Evolutionary conservation across 2,329 filamentous ascomycete genomes (phyloP), one percentile per base, ranked within the genome.

Genomic region (Mycocentrospora acerina): DNA sequence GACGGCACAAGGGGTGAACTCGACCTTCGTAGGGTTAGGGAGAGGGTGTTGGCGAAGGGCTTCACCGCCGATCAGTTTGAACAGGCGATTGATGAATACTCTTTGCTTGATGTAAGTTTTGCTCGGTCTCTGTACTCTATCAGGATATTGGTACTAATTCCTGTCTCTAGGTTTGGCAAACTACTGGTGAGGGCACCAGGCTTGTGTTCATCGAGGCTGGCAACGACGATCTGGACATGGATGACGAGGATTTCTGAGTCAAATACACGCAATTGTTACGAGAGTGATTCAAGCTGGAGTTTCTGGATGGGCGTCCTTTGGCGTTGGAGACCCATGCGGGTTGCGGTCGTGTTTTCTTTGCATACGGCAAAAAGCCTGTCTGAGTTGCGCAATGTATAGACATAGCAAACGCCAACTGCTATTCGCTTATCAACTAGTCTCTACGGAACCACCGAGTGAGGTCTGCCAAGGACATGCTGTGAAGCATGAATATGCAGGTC

Each of bases 31-130:
- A 86, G 89, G 69, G 88, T 98, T 44, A 82, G 90, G 66, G 90
- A 96, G 69, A 76, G 93, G 51, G 90, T 98, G 19, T 78, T 97
- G 57, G 93, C 90, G 36, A 96, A 95, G 78, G 93, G 93, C 3
- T 98, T 96, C 69, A 98, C 91, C 0, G 85, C 90, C 51, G 89
- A 97, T 68, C 90, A 98, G 69, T 90, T 95, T 72, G 78, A 87
- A 60, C 80, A 80, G 53, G 85, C 90, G 14, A 77, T 98, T 63
- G 85, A 95, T 47, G 91, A 95, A 73, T 97, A 98, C 70, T 84
- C 88, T 3, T 75, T 80, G 51, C 72, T 95, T 45, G 87, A 95
- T 74, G 93, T 97, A 75, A 88, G 90, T 60, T 38, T 2, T 29
- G 22, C 15, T 16, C 5, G 5, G 9, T 16, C 31, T 24, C 13